Conservation (phyloP, 352 stramenopile genomes). For the Thalassiosira mediterranea region DNA sequence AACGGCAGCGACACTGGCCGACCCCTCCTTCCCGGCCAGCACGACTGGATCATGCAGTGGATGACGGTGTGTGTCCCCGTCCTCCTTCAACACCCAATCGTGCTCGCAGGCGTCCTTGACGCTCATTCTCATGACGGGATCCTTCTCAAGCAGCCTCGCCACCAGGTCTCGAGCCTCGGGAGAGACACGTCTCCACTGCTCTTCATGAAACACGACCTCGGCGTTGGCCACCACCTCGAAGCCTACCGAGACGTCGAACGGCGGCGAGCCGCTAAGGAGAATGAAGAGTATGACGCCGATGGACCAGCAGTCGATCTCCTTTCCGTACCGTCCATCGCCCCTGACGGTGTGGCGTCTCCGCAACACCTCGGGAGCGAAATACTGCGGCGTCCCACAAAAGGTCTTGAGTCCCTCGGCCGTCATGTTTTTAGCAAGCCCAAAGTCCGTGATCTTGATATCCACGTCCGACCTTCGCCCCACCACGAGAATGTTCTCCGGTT, state of each 20-base stretch:
- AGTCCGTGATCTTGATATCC: constrained; percentile 93
- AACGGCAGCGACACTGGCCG: too few species aligned
- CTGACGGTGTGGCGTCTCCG: constrained; percentile 58
- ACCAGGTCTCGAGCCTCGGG: constrained; percentile 65
- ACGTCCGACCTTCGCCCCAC: constrained; percentile 84
- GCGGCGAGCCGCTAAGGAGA: constrained; percentile 93
- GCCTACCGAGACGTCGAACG: constrained; percentile 88
- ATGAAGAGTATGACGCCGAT: constrained; percentile 98
- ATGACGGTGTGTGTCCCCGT: constrained; percentile 83
- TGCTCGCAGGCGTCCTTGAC: constrained; percentile 77
- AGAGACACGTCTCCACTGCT: constrained; percentile 57
- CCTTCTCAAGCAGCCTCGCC: constrained; percentile 56
- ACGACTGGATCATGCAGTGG: constrained; percentile 78
- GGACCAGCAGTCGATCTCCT: constrained; percentile 81
- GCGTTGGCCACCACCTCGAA: constrained; percentile 49
- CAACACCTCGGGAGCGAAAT: constrained; percentile 92
- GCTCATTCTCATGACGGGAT: constrained; percentile 65
- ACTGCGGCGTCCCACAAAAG: constrained; percentile 93
- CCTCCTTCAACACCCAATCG: constrained; percentile 74
- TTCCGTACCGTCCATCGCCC: constrained; percentile 76
- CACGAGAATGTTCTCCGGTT: constrained; percentile 84
- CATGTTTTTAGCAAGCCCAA: constrained; percentile 91
- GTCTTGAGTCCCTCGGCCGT: constrained; percentile 81
- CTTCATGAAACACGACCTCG: constrained; percentile 51
- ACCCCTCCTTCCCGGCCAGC: background rate